Base-by-base conservation (phyloP, 345 rosid genomes). In the Salix udensis region DNA sequence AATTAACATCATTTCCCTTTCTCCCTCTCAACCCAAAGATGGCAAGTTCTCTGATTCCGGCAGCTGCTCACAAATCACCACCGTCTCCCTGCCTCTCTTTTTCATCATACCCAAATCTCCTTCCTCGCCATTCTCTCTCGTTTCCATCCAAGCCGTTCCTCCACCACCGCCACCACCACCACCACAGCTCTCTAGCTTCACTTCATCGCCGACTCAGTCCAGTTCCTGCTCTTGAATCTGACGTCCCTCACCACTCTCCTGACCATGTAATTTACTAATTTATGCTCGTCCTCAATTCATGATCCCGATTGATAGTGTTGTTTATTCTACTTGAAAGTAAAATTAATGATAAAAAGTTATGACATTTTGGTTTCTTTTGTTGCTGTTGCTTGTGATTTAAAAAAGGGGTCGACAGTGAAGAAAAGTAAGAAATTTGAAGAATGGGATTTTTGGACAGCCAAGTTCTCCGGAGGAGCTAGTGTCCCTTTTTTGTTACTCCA, bases 381-480 rank as follows among this genome's bases (percentile, higher is more conserved):
- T 24, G 23, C 36, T 44, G 2, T 74, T 75, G 26, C 5, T 67
- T 42, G 77, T n/a, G 16, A 12, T 55, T 74, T 76, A 36, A 24
- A 62, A 40, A 78, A 88, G 96, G 91, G 79, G 65, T 79, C 60
- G 7, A 6, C 86, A 28, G 77, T 36, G 77, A 80, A 80, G 44
- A 53, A 21, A 0, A 82, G 65, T 15, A 76, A 85, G 85, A 79
- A 75, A 70, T 85, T 84, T 68, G 79, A 84, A 76, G 83, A 89
- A 81, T 94, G 97, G 98, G 93, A 94, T 84, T 89, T 91, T 2
- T 85, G 85, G 90, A 92, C 98, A 7, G 91, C 97, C 9, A 90
- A 84, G 37, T 92, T 94, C 83, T 75, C 97, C 4, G 97, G 87
- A 10, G 92, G 82, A 9, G 77, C 98, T 48, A 92, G 87, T 80